These are phyloP conservation scores for Turnera subulata DNA, from an alignment of 345 rosid species.

Conservation along the genomic window DNA sequence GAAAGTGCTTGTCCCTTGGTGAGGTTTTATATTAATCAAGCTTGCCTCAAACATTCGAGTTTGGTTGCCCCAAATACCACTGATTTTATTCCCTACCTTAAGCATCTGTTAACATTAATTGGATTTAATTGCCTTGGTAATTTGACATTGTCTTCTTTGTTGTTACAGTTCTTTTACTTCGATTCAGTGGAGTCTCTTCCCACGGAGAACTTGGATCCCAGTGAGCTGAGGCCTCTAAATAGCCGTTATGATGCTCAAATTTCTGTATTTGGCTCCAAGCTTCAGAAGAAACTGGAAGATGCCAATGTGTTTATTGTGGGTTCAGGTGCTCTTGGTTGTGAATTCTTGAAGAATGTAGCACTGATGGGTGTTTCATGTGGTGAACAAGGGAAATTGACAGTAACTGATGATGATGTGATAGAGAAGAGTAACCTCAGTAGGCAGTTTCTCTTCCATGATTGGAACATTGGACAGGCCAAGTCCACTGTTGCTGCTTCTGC, in stretches of 20 bases:
- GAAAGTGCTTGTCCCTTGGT: too few species aligned
- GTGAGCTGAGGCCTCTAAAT: slow-evolving; percentile 62
- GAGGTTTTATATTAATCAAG: too few species aligned
- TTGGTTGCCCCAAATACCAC: neutral
- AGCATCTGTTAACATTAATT: neutral
- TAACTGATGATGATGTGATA: slow-evolving; percentile 99
- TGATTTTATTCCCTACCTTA: neutral
- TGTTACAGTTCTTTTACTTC: slow-evolving; percentile 82
- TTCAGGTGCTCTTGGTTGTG: slow-evolving; percentile 98
- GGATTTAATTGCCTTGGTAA: slow-evolving; percentile 6
- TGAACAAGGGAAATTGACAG: slow-evolving; percentile 66
- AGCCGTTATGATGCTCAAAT: slow-evolving; percentile 96
- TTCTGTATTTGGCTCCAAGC: slow-evolving; percentile 91
- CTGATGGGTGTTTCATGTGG: slow-evolving; percentile 97
- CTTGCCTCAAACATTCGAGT: too few species aligned
- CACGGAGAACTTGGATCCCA: slow-evolving; percentile 59
- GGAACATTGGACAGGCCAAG: slow-evolving; percentile 99
- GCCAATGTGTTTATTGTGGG: slow-evolving; percentile 80
- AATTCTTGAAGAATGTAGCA: slow-evolving; percentile 88
- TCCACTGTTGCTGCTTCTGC: slow-evolving; percentile 98
- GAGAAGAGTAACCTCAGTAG: slow-evolving; percentile 99
- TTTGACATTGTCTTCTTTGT: slow-evolving; percentile 20
- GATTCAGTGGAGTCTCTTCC: slow-evolving; percentile 97
- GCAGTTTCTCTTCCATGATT: slow-evolving; percentile 96
- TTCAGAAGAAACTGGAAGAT: slow-evolving; percentile 92